Percentiles rank a stretch among this genome's conserved stretches.
phyloP scores from a whole-genome alignment of 345 rosid genomes.

The Syzygium jambos region DNA sequence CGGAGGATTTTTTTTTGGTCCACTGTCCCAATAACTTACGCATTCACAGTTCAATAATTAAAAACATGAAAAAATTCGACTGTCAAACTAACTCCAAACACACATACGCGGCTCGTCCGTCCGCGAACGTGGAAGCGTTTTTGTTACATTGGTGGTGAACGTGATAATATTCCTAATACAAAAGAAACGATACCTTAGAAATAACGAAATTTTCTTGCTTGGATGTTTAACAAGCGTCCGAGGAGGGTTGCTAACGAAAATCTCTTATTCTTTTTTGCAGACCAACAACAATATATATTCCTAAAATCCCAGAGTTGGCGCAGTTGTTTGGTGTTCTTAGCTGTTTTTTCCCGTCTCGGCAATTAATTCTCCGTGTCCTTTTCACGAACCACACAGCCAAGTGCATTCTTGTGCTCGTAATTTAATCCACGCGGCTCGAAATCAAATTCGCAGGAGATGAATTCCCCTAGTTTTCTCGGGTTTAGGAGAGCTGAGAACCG shows the following conservation, averaged over 20 bases:
- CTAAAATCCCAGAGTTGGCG: neutral
- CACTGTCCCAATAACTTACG: neutral
- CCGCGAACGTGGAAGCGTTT: neutral
- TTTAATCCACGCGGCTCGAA: neutral
- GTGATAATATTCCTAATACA: neutral
- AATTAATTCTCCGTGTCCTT: no score
- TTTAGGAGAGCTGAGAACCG: neutral
- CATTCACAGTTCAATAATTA: neutral
- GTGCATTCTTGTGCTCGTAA: no score
- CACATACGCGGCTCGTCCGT: fast-evolving
- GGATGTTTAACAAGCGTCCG: neutral
- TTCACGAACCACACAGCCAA: no score
- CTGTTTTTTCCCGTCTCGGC: neutral
- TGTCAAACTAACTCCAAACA: neutral
- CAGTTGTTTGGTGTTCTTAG: neutral
- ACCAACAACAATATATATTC: neutral
- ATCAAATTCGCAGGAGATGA: neutral
- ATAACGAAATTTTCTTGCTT: neutral
- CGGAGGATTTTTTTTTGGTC: neutral
- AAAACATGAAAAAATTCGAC: neutral
- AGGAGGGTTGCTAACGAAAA: no score
- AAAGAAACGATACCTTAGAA: neutral
- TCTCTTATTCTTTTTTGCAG: neutral
- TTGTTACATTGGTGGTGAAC: fast-evolving
- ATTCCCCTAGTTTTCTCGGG: neutral